Conservation (phyloP, 1,284 basidiomycete genomes). For the Austroboletus niveus region DNA sequence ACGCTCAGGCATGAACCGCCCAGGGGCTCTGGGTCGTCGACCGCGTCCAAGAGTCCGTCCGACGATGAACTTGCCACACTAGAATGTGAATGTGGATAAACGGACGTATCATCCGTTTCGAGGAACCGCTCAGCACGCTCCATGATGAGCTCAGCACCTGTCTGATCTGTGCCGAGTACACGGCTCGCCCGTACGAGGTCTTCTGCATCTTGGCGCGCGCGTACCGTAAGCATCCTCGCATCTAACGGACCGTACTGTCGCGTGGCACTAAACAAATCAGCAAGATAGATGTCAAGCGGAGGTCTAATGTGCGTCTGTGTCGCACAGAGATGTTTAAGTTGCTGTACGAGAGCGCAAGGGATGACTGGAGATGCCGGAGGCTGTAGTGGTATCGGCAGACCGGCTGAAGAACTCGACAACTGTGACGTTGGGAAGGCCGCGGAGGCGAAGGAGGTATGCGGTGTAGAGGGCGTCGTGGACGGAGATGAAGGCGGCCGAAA, state of each 20-base stretch:
- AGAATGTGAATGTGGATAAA: conserved; percentile 16
- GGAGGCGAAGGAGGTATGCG: conserved; percentile 27
- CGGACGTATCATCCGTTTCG: conserved; percentile 23
- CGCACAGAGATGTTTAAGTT: conserved; percentile 36
- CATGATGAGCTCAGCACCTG: conserved; percentile 47
- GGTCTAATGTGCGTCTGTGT: conserved; percentile 44
- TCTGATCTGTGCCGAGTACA: conserved; percentile 57
- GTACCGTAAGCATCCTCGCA: conserved; percentile 60
- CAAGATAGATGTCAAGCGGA: conserved; percentile 57
- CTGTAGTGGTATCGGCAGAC: conserved; percentile 21
- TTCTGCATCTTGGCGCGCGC: conserved; percentile 57
- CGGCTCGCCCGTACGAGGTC: conserved; percentile 61
- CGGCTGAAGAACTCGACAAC: conserved; percentile 9
- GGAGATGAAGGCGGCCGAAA: conserved; percentile 31
- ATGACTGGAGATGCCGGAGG: conserved; percentile 30
- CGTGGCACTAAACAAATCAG: conserved; percentile 69
- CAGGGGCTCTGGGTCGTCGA: conserved; percentile 12
- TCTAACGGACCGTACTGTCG: conserved; percentile 71
- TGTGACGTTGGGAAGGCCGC: conserved; percentile 21
- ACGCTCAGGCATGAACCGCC: conserved; percentile 3
- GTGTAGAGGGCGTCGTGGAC: conserved; percentile 21
- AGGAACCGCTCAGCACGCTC: conserved; percentile 23
- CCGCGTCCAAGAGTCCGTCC: conserved; percentile 22
- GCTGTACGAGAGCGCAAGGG: conserved; percentile 38
- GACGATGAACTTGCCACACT: conserved; percentile 22